A percentile compares a stretch with the other conserved stretches of the same genome.
Evolutionary conservation across 768 basidiomycete species (phyloP).

Genomic region (Kwoniella bestiolae): DNA sequence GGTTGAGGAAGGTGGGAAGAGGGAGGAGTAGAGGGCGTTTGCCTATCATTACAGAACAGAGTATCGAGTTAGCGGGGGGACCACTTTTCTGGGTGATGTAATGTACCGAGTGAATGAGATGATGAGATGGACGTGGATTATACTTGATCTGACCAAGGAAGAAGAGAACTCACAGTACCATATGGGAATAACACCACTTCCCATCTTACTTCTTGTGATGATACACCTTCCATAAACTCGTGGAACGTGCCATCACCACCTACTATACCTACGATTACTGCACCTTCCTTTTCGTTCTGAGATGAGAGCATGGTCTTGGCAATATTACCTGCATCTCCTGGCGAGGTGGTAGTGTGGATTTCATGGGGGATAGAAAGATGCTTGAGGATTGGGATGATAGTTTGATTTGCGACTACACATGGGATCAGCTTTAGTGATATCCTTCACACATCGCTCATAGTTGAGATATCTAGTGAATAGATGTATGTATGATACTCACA

Average conservation of each 20-base stretch:
- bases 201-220: slow-evolving; percentile 58
- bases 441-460: no score
- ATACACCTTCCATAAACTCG: slow-evolving; percentile 78
- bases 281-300: background rate
- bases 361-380: slow-evolving; percentile 59
- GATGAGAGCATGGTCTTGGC: slow-evolving; percentile 4
- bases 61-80: no score
- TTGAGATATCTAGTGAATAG: no score
- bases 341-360: slow-evolving; percentile 62
- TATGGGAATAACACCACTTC: slow-evolving; percentile 40
- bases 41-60: slow-evolving; percentile 62
- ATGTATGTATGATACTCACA: slow-evolving; percentile 54
- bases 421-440: no score
- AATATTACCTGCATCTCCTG: slow-evolving; percentile 42
- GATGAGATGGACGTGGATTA: no score
- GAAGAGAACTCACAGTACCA: slow-evolving; percentile 44
- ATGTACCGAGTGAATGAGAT: no score
- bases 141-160: no score
- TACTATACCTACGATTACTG: slow-evolving; percentile 36
- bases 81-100: no score
- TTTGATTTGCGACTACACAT: slow-evolving; percentile 62
- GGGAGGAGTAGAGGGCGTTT: slow-evolving; percentile 81
- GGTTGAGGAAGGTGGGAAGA: slow-evolving; percentile 65
- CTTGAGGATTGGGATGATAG: slow-evolving; percentile 70
- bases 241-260: slow-evolving; percentile 94